A percentile compares a stretch with the other conserved stretches of the same genome.
phyloP scores from a whole-genome alignment of 2,329 filamentous ascomycete genomes.

The Microdochium paspali region DNA sequence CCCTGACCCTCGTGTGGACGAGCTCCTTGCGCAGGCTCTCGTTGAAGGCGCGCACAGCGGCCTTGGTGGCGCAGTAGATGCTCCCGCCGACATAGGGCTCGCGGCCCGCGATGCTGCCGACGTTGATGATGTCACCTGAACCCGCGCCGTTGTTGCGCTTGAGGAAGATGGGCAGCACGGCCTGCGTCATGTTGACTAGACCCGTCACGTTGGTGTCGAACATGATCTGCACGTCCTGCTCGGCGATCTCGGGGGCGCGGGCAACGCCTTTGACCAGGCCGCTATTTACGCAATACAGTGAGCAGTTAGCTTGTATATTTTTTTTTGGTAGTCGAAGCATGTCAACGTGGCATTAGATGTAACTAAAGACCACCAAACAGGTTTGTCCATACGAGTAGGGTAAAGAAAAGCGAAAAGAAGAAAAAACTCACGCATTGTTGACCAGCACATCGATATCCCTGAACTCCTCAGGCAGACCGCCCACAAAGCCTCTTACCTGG shows the following conservation, averaged over 20 bases:
- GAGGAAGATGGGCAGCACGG: conserved; percentile 74
- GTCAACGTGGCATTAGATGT: too few species aligned
- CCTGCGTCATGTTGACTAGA: conserved; percentile 94
- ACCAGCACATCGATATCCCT: conserved; percentile 79
- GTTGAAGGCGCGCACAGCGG: conserved; percentile 64
- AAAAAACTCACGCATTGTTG: conserved; percentile 75
- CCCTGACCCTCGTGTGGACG: conserved; percentile 57
- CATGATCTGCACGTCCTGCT: conserved; percentile 80
- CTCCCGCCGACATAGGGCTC: conserved; percentile 64
- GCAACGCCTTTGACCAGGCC: conserved; percentile 86
- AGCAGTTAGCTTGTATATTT: not conserved
- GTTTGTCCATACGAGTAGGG: too few species aligned
- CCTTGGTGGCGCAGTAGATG: conserved; percentile 75
- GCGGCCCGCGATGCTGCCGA: conserved; percentile 53
- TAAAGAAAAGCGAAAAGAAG: not conserved
- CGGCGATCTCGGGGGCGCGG: conserved; percentile 71
- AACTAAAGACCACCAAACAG: too few species aligned
- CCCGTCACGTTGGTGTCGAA: conserved; percentile 90
- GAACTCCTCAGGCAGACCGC: conserved; percentile 69
- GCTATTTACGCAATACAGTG: conserved; percentile 28
- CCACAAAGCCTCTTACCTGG: conserved; percentile 65
- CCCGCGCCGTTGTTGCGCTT: conserved; percentile 60
- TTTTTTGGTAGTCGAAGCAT: too few species aligned
- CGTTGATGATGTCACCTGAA: conserved; percentile 86
- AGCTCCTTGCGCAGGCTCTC: conserved; percentile 63